Percentiles rank a stretch among this genome's conserved stretches.
Evolutionary conservation across 768 basidiomycete genomes (phyloP).

Genomic region (Suillus hirtellus): DNA sequence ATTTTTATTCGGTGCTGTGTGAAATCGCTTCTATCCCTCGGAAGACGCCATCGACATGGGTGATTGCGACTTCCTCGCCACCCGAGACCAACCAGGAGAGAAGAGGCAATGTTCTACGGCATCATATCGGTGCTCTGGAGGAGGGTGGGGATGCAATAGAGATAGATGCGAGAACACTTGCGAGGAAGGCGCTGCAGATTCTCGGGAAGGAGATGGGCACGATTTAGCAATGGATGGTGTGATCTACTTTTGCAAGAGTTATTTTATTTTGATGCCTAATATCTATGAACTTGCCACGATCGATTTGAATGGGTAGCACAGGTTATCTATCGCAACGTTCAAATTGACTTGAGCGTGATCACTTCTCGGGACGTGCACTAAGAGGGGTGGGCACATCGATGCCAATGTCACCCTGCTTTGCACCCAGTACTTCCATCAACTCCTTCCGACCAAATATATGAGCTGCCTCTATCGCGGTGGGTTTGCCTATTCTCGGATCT

Average conservation of each 20-base stretch:
- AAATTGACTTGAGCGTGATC: neutral
- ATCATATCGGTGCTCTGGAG: slow-evolving; percentile 26
- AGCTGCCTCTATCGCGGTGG: slow-evolving; percentile 69
- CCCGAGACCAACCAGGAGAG: slow-evolving; percentile 16
- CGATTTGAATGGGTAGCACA: neutral
- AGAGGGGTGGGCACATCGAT: slow-evolving; percentile 32
- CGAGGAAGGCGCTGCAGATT: slow-evolving; percentile 64
- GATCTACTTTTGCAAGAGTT: neutral
- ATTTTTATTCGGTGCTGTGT: slow-evolving; percentile 78
- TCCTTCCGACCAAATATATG: slow-evolving; percentile 65
- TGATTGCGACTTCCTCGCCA: slow-evolving; percentile 28
- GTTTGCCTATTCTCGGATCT: slow-evolving; percentile 63
- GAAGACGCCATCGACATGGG: slow-evolving; percentile 68
- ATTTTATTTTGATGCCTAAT: neutral
- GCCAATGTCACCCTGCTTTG: slow-evolving; percentile 51
- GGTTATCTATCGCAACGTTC: neutral
- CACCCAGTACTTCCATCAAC: slow-evolving; percentile 57
- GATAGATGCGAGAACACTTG: slow-evolving; percentile 65
- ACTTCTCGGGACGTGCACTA: slow-evolving; percentile 16
- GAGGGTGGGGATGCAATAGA: slow-evolving; percentile 37
- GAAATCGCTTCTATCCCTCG: slow-evolving; percentile 76
- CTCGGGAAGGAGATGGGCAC: slow-evolving; percentile 77
- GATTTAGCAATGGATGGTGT: slow-evolving; percentile 17
- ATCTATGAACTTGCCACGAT: neutral
- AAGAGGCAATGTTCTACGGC: slow-evolving; percentile 14